phyloP scores from a whole-genome alignment of 768 basidiomycete genomes.

The Boletus tylopilopsis region DNA sequence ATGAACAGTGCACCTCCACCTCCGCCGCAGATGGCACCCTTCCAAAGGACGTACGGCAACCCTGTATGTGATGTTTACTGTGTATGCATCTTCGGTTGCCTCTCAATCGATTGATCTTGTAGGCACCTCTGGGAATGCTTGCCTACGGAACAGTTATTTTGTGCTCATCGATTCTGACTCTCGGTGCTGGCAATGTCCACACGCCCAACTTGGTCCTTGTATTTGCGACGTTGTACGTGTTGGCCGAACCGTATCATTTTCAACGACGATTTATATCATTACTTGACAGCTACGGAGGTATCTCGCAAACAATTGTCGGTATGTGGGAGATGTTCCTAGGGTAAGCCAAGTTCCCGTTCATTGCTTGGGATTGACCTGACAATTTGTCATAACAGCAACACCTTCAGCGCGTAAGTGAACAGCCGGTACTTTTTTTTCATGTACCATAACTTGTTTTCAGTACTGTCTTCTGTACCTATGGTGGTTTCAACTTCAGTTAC shows the following conservation, averaged over 20 bases:
- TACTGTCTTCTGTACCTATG: slow-evolving; percentile 27
- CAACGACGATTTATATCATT: background rate
- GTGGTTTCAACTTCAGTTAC: slow-evolving; percentile 29
- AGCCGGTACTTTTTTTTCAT: background rate
- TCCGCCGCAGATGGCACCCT: slow-evolving; percentile 20
- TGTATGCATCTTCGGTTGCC: background rate
- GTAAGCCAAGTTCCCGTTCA: slow-evolving; percentile 8
- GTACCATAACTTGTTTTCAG: slow-evolving; percentile 1
- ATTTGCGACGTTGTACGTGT: slow-evolving; percentile 26
- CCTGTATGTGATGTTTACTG: slow-evolving; percentile 11
- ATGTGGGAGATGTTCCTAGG: slow-evolving; percentile 33
- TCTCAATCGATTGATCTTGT: background rate
- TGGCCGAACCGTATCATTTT: background rate
- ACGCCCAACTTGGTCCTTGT: slow-evolving; percentile 26
- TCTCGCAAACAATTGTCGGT: slow-evolving; percentile 28
- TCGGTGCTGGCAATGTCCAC: slow-evolving; percentile 16
- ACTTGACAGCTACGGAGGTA: slow-evolving; percentile 28
- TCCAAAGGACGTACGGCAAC: slow-evolving; percentile 26
- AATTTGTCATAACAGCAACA: slow-evolving; percentile 17
- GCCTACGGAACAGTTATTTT: slow-evolving; percentile 28
- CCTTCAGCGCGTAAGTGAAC: slow-evolving; percentile 24
- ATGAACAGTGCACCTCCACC: slow-evolving; percentile 14
- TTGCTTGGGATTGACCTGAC: slow-evolving; percentile 2
- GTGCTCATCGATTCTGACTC: slow-evolving; percentile 27
- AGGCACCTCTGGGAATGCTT: slow-evolving; percentile 30